These are phyloP conservation scores for Turnera subulata DNA, from an alignment of 345 rosid species.

Conservation along the genomic window DNA sequence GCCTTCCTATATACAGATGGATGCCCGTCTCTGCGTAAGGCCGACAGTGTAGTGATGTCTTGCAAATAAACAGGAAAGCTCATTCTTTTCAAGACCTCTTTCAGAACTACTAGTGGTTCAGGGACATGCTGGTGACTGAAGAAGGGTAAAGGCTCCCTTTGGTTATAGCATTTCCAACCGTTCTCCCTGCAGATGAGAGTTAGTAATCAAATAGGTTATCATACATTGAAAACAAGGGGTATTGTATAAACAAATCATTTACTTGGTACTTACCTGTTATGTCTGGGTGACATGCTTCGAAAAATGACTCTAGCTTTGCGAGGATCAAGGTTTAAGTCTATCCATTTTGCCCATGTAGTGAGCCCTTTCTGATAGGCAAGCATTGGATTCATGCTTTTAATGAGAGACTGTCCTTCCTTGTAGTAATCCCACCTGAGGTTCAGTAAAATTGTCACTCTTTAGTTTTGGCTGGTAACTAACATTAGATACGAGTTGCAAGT, in stretches of 20 bases:
- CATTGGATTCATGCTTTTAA: slow-evolving; percentile 58
- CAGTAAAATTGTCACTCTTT: neutral
- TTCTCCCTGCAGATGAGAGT: slow-evolving; percentile 45
- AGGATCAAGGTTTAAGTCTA: slow-evolving; percentile 58
- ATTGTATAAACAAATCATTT: neutral
- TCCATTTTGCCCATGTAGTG: slow-evolving; percentile 72
- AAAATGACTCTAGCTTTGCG: slow-evolving; percentile 50
- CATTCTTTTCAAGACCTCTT: slow-evolving; percentile 63
- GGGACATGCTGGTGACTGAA: slow-evolving; percentile 66
- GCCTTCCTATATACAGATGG: slow-evolving; percentile 79
- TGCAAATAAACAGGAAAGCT: slow-evolving; percentile 73
- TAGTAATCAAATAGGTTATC: neutral
- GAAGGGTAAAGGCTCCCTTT: slow-evolving; percentile 55
- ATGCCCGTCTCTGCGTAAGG: slow-evolving; percentile 80
- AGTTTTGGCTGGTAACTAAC: no score
- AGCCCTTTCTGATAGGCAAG: slow-evolving; percentile 64
- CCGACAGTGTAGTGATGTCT: slow-evolving; percentile 76
- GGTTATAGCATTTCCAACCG: slow-evolving; percentile 86
- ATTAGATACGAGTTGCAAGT: no score
- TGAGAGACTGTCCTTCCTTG: slow-evolving; percentile 49
- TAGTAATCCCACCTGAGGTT: slow-evolving; percentile 64
- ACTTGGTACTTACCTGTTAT: slow-evolving; percentile 43
- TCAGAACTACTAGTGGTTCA: slow-evolving; percentile 52
- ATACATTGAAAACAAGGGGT: neutral
- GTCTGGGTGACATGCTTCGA: slow-evolving; percentile 68